Evolutionary conservation across 768 basidiomycete genomes (phyloP).

Genomic region (Agaricus bisporus): DNA sequence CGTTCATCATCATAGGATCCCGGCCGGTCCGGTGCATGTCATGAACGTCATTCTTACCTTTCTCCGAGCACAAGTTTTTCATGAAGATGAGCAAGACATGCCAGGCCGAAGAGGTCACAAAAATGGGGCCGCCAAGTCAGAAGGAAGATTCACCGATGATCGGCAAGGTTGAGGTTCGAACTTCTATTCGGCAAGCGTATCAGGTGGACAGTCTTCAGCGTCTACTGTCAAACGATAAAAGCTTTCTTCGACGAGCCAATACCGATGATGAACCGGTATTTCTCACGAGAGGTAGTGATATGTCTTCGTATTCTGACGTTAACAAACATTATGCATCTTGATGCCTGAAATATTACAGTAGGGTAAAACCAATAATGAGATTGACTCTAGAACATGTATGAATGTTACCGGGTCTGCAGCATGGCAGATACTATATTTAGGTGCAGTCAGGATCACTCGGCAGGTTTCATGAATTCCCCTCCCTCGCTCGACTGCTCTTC

Average conservation of each 20-base stretch:
- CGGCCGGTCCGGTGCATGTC: neutral
- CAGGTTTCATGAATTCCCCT: conserved; percentile 12
- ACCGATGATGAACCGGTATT: neutral
- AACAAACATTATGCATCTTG: neutral
- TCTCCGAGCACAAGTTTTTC: too few relatives aligned
- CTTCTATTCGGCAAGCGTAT: neutral
- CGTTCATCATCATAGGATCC: neutral
- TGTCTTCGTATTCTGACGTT: neutral
- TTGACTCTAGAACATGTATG: neutral
- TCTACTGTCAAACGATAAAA: neutral
- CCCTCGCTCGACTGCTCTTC: conserved; percentile 48
- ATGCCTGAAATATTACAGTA: neutral
- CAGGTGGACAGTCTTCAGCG: neutral
- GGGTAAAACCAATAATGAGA: neutral
- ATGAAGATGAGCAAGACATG: too few relatives aligned
- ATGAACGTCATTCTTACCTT: too few relatives aligned
- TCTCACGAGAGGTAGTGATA: neutral
- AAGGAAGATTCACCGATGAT: neutral
- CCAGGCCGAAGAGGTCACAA: neutral
- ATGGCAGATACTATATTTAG: neutral
- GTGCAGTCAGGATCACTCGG: neutral
- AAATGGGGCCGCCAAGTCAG: neutral
- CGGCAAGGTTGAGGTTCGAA: neutral
- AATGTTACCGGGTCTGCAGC: neutral
- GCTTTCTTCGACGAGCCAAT: neutral